Percentiles rank a stretch among this genome's conserved stretches.
phyloP scores from a whole-genome alignment of 371 early-diverging fungal species.

The Mortierella polycephala region DNA sequence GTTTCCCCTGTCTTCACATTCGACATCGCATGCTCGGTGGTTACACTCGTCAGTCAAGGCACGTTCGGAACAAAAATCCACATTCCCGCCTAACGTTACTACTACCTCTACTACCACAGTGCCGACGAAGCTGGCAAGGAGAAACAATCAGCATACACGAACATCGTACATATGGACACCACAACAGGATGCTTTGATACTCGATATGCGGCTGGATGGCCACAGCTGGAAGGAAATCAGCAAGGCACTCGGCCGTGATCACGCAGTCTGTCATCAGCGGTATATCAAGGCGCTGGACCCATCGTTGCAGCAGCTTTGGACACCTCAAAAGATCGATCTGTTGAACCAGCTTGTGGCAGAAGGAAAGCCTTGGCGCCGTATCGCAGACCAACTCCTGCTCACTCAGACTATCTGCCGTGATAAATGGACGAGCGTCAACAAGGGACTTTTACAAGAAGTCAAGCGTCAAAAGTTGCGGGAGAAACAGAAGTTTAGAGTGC shows the following conservation, averaged over 20 bases:
- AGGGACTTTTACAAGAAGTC: not conserved
- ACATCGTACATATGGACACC: constrained; percentile 17
- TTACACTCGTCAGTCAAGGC: constrained; percentile 13
- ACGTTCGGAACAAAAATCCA: not conserved
- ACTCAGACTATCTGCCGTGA: constrained; percentile 21
- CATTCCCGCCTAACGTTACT: not conserved
- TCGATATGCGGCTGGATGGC: constrained; percentile 46
- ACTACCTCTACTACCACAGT: not conserved
- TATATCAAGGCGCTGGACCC: constrained; percentile 39
- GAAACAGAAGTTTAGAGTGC: not conserved
- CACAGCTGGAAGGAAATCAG: constrained; percentile 42
- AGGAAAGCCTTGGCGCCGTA: constrained; percentile 23
- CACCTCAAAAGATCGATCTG: constrained; percentile 6
- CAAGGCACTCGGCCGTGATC: constrained; percentile 11
- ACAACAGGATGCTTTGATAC: constrained; percentile 25
- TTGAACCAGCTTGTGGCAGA: constrained; percentile 30
- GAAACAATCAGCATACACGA: not conserved
- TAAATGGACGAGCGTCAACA: constrained; percentile 36
- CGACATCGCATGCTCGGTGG: constrained; percentile 6
- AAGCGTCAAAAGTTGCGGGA: constrained; percentile 1
- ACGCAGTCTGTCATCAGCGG: constrained; percentile 17
- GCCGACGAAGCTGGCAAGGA: not conserved
- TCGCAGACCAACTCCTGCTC: constrained; percentile 25
- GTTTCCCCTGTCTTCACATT: constrained; percentile 1
- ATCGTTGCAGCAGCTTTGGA: constrained; percentile 23